These are phyloP conservation scores for Isabelozyma rhagii DNA, from an alignment of 805 yeast genomes.

Conservation along the genomic window DNA sequence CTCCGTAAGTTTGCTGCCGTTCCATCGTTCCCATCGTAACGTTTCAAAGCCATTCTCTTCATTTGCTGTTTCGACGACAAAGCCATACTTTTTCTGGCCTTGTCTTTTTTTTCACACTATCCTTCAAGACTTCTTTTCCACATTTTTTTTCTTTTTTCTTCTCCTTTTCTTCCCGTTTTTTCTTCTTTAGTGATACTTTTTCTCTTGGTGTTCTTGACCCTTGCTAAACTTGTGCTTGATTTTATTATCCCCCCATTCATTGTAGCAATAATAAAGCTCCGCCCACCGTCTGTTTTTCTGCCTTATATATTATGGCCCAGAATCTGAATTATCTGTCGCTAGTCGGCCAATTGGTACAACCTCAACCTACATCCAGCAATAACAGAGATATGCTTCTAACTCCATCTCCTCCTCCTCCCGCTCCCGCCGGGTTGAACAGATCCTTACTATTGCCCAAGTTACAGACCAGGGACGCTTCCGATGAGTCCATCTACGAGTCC, in stretches of 20 bases:
- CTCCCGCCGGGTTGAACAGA: constrained; percentile 2
- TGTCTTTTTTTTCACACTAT: no score
- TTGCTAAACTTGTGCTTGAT: not conserved
- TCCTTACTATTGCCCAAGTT: not conserved
- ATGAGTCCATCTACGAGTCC: not conserved
- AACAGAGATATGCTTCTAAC: not conserved
- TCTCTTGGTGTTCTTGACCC: not conserved
- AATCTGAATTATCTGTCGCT: not conserved
- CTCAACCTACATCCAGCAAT: not conserved
- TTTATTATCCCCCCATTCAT: not conserved
- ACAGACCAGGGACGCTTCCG: not conserved
- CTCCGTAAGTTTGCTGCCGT: no score
- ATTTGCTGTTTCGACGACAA: no score
- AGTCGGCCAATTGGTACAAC: not conserved
- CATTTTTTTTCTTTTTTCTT: no score
- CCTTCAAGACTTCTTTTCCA: no score
- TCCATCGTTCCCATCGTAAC: no score
- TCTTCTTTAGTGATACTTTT: not conserved
- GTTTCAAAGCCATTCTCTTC: no score
- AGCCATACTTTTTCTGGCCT: no score
- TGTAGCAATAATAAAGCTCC: no score
- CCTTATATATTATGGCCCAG: not conserved
- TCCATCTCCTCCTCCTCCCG: not conserved
- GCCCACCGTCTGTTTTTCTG: not conserved
- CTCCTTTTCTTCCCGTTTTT: not conserved